These are phyloP conservation scores for Lunularia cruciata DNA, from an alignment of 225 moss, liverwort and hornwort genomes.

Conservation along the genomic window DNA sequence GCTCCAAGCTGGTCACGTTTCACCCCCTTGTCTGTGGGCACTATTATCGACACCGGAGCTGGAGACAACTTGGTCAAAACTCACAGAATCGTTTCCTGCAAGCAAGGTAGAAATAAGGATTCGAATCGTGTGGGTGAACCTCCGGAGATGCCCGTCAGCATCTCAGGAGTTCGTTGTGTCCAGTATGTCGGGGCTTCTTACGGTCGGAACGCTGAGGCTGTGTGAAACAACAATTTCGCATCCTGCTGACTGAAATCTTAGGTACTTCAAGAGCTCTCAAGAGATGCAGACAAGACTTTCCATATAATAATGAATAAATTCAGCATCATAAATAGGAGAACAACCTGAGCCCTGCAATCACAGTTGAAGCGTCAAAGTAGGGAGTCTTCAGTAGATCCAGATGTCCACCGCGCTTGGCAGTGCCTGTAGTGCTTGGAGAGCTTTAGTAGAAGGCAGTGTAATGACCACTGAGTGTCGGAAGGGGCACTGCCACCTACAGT, in stretches of 20 bases:
- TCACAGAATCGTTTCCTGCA: conserved; percentile 10
- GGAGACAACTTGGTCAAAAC: neutral
- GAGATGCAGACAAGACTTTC: neutral
- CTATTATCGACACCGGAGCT: conserved; percentile 5
- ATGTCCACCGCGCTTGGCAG: neutral
- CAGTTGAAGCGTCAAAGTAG: conserved; percentile 7
- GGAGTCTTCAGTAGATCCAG: neutral
- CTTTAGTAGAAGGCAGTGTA: neutral
- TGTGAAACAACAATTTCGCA: neutral
- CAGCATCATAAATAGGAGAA: conserved; percentile 14
- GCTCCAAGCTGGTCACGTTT: conserved; percentile 8
- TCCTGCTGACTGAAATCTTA: conserved; percentile 1
- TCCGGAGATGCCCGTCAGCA: neutral
- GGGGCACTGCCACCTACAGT: conserved; percentile 8
- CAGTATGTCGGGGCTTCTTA: neutral
- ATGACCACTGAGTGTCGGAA: conserved; percentile 2
- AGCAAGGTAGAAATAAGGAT: conserved; percentile 14
- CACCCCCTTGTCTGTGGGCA: conserved; percentile 7
- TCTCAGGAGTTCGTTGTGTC: conserved; percentile 8
- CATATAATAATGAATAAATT: neutral
- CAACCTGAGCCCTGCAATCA: neutral
- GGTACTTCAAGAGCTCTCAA: neutral
- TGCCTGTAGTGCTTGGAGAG: neutral
- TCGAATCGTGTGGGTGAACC: neutral
- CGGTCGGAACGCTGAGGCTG: conserved; percentile 10